phyloP scores from a whole-genome alignment of 208 protist species.

The Acanthamoeba royreba region DNA sequence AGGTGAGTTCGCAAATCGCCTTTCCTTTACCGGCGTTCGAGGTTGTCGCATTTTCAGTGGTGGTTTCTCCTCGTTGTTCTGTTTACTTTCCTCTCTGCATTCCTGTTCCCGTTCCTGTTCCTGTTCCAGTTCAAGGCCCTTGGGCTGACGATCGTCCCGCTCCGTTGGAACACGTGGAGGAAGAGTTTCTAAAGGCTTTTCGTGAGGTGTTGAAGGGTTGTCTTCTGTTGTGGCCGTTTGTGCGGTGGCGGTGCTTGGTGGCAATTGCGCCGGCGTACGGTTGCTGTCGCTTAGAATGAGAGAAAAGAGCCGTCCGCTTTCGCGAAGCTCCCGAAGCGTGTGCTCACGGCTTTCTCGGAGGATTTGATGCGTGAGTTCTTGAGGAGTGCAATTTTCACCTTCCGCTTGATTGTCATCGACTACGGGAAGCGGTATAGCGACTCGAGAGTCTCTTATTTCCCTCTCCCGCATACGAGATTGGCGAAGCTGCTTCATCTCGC shows the following conservation, averaged over 20 bases:
- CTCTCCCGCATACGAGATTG: neutral
- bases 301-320: neutral
- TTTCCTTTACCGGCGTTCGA: too few relatives aligned
- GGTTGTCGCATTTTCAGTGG: too few relatives aligned
- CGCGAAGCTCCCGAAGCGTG: neutral
- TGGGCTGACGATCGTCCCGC: too few relatives aligned
- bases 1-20: neutral
- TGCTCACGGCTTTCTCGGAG: neutral
- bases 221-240: too few relatives aligned
- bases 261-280: neutral
- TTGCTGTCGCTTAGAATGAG: neutral
- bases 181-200: too few relatives aligned
- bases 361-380: neutral
- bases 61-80: too few relatives aligned
- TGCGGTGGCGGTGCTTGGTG: neutral
- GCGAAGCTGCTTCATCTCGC: neutral
- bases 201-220: too few relatives aligned
- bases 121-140: too few relatives aligned
- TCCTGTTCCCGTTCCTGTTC: too few relatives aligned
- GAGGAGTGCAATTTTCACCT: neutral
- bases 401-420: neutral
- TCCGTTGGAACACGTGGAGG: too few relatives aligned
- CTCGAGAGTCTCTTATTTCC: neutral
- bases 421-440: neutral
- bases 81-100: too few relatives aligned